Conservation (phyloP, 345 rosid genomes). For the Clausena lansium region DNA sequence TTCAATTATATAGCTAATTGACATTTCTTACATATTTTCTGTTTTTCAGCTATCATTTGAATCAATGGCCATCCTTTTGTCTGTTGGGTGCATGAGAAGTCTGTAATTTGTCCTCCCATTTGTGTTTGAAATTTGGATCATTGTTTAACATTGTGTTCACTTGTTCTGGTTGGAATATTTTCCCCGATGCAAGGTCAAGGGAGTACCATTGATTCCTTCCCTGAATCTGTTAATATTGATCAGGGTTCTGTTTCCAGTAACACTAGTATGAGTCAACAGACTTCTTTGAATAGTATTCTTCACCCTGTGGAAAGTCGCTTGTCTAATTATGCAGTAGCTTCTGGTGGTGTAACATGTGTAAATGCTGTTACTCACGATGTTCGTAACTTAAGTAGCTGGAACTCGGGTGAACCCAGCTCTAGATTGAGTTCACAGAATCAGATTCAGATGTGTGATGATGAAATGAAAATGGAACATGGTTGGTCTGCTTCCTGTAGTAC, state of each 20-base stretch:
- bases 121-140: constrained; percentile 14
- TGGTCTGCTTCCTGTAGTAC: constrained; percentile 38
- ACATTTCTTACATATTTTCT: neutral
- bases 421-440: constrained; percentile 40
- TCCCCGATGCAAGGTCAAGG: constrained; percentile 63
- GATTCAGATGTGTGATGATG: constrained; percentile 43
- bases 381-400: constrained; percentile 55
- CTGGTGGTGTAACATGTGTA: constrained; percentile 35
- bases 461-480: constrained; percentile 47
- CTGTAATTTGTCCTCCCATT: constrained; percentile 11
- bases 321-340: constrained; percentile 39
- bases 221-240: constrained; percentile 52
- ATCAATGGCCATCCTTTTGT: constrained; percentile 13
- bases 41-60: constrained; percentile 17
- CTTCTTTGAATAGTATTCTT: constrained; percentile 37
- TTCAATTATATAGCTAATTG: neutral
- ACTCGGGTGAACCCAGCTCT: constrained; percentile 63
- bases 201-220: constrained; percentile 43
- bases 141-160: constrained; percentile 13
- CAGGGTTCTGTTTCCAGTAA: constrained; percentile 43
- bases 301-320: constrained; percentile 46
- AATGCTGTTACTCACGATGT: constrained; percentile 36
- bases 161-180: constrained; percentile 30
- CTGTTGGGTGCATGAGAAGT: constrained; percentile 23
- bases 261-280: constrained; percentile 37